Evolutionary conservation across 139 green algal genomes (phyloP).

Genomic region (Tetraselmis chui): DNA sequence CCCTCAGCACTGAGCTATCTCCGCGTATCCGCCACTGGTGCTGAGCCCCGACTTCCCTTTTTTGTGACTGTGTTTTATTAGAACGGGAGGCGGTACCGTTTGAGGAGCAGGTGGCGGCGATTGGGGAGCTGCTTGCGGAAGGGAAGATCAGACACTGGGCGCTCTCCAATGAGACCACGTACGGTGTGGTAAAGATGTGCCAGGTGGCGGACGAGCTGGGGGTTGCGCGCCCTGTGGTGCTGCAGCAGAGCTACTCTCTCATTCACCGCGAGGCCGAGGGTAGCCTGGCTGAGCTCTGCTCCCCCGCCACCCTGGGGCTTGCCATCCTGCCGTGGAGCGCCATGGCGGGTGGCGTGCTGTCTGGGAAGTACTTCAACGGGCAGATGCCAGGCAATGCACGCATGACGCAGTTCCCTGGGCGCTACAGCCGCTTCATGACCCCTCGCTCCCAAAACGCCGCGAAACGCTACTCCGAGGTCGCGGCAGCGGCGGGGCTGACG

Average conservation of each 20-base stretch:
- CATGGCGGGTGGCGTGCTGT: conserved; percentile 56
- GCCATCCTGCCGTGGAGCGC: conserved; percentile 44
- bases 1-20: neutral
- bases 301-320: conserved; percentile 50
- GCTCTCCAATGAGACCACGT: conserved; percentile 77
- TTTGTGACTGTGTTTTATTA: too few species aligned
- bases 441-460: conserved; percentile 38
- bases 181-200: conserved; percentile 11
- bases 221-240: neutral
- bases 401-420: neutral
- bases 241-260: neutral
- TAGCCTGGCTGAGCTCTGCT: conserved; percentile 44
- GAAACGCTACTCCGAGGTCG: conserved; percentile 55
- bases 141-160: conserved; percentile 82
- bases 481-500: conserved; percentile 41
- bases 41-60: too few species aligned
- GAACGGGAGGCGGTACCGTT: neutral
- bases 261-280: conserved; percentile 22
- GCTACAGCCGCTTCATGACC: conserved; percentile 10
- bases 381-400: neutral
- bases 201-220: neutral
- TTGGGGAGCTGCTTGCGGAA: conserved; percentile 54
- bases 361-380: conserved; percentile 59
- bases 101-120: conserved; percentile 11
- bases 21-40: too few species aligned